Percentiles rank a stretch among this genome's conserved stretches.
These are phyloP conservation scores for Phaeolepiota aurea DNA, from an alignment of 768 basidiomycete species.

Conservation along the genomic window DNA sequence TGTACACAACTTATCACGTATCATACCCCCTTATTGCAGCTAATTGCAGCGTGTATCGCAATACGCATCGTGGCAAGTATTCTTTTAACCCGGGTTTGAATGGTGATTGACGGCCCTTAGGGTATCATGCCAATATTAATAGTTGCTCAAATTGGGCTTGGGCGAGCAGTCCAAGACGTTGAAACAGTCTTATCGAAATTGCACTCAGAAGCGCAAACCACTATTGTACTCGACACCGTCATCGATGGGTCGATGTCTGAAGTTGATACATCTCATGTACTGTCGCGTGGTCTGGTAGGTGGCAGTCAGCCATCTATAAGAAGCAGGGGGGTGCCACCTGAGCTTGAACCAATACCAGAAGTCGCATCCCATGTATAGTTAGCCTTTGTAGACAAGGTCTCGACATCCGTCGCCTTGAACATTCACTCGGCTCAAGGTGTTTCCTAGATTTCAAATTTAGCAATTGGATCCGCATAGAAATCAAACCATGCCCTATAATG, in stretches of 20 bases:
- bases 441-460: too few relatives aligned
- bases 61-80: slow-evolving; percentile 14
- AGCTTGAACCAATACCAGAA: too few relatives aligned
- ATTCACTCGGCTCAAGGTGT: too few relatives aligned
- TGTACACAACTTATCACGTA: background rate
- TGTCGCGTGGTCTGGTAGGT: too few relatives aligned
- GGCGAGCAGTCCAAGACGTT: slow-evolving; percentile 11
- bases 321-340: too few relatives aligned
- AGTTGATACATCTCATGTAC: too few relatives aligned
- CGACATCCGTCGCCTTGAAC: too few relatives aligned
- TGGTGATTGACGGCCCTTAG: slow-evolving; percentile 5
- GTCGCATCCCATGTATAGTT: too few relatives aligned
- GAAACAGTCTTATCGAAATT: slow-evolving; percentile 10
- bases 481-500: too few relatives aligned
- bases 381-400: too few relatives aligned
- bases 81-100: background rate
- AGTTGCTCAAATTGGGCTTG: slow-evolving; percentile 15
- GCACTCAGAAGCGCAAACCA: slow-evolving; percentile 4
- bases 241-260: slow-evolving; percentile 6
- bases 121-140: slow-evolving; percentile 18
- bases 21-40: slow-evolving; percentile 4
- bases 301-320: background rate
- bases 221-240: slow-evolving; percentile 11
- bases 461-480: too few relatives aligned
- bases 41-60: slow-evolving; percentile 11